Evolutionary conservation across 2,329 filamentous ascomycete species (phyloP).

Genomic region (Botrytis porri): DNA sequence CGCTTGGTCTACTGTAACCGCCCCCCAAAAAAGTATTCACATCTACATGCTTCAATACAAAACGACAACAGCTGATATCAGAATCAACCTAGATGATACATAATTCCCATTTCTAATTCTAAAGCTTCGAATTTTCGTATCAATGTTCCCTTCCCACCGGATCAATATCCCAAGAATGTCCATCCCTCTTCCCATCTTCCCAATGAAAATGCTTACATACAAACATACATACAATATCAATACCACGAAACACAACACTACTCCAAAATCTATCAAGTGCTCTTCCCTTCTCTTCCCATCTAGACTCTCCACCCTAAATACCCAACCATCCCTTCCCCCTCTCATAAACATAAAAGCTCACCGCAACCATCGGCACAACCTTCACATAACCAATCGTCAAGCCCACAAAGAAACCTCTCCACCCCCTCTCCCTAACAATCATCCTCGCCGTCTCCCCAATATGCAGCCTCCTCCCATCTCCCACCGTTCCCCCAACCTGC

Average conservation of each 20-base stretch:
- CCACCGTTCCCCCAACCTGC: conserved; percentile 94
- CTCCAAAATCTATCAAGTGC: background rate
- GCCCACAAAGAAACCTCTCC: conserved; percentile 85
- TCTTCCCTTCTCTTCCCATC: too few relatives aligned
- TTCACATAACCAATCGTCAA: conserved; percentile 94
- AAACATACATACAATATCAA: background rate
- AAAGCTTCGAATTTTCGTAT: background rate
- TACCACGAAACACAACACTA: background rate
- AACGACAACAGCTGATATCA: background rate
- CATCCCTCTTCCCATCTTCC: background rate
- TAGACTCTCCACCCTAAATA: conserved; percentile 48
- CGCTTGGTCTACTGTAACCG: background rate
- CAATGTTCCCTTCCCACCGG: background rate
- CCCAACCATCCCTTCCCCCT: conserved; percentile 61
- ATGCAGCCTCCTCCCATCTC: conserved; percentile 75
- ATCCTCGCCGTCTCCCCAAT: conserved; percentile 74
- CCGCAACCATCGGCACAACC: conserved; percentile 82
- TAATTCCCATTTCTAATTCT: background rate
- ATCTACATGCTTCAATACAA: background rate
- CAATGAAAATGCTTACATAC: conserved; percentile 3
- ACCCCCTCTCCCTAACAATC: conserved; percentile 73
- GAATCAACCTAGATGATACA: background rate
- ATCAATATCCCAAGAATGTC: background rate
- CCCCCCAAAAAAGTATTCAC: background rate
- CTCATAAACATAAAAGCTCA: conserved; percentile 65